Base-by-base conservation (phyloP, 2,329 filamentous ascomycete genomes). In the Aspergillus tubingensis region DNA sequence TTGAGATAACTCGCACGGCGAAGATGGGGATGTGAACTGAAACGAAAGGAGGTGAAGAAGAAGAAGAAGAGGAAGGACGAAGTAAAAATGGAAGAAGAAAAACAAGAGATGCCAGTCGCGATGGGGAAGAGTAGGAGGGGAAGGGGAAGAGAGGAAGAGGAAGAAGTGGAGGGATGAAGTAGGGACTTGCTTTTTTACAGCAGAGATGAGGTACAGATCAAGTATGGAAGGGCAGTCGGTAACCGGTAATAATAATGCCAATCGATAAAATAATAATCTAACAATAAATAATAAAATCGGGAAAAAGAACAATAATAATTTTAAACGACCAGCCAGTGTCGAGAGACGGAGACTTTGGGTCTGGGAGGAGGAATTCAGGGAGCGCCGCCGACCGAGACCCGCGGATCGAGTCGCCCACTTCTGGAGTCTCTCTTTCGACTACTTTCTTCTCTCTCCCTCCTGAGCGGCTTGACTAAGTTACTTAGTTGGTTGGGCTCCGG, bases 1-100 rank as follows among this genome's bases (percentile, higher is more conserved):
- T 10, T 10, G 11, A 60, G 63, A 63, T 64, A 66, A 63, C 67
- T 72, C 73, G 71, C 70, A 71, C 72, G 73, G 73, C 72, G 74
- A 73, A 72, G 21, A 71, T 64, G 63, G 58, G 11, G 32, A 5
- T 11, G 30, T 32, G 32, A 63, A 65, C 62, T 48, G 57, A 67
- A 68, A 67, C 61, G 63, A 66, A 65, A 57, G 60, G 49, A 61
- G 60, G 52, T 62, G 53, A 63, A 62, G 55, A 60, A 56, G 60
- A 60, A 63, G 30, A 43, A 43, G 39, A 43, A 11, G 39, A 21
- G 17, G 39, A 43, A 19, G 39, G 39, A 19, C 8, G 10, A 44
- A 36, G 32, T 36, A 36, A 36, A 11, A 36, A 36, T 13, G 32
- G 41, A 44, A 44, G 19, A 30, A 17, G 44, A 47, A 65, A 66